phyloP scores from a whole-genome alignment of 2,329 filamentous ascomycete genomes.

The Scedosporium boydii region DNA sequence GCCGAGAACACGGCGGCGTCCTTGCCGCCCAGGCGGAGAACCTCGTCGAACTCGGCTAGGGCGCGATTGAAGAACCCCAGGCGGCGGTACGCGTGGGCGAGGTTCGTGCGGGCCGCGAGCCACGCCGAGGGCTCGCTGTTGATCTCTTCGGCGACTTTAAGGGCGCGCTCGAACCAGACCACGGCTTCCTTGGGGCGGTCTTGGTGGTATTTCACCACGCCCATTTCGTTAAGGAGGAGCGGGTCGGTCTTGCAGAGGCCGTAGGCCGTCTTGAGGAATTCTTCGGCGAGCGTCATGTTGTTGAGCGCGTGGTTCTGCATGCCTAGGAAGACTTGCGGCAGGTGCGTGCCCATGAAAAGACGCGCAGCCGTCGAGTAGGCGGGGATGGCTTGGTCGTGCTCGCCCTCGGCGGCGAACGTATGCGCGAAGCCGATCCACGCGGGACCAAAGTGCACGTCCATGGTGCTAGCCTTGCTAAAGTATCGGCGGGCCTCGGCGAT shows the following conservation, averaged over 20 bases:
- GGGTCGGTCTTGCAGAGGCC: conserved; percentile 76
- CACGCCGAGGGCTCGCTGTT: conserved; percentile 75
- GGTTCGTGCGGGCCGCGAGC: conserved; percentile 76
- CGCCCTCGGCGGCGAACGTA: conserved; percentile 93
- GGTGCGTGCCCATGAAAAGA: conserved; percentile 91
- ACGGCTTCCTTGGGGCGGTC: conserved; percentile 67
- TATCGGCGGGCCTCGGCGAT: conserved; percentile 90
- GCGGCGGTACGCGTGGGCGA: conserved; percentile 79
- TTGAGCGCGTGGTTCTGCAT: conserved; percentile 98
- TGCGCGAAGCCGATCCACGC: conserved; percentile 99
- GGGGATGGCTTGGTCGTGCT: conserved; percentile 96
- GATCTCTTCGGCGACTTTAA: conserved; percentile 70
- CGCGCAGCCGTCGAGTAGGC: conserved; percentile 93
- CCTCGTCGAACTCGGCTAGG: conserved; percentile 75
- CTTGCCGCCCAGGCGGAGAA: conserved; percentile 72
- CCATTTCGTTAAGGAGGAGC: conserved; percentile 87
- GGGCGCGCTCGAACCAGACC: conserved; percentile 66
- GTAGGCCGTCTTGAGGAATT: conserved; percentile 88
- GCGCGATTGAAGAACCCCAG: conserved; percentile 60
- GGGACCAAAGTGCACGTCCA: conserved; percentile 94
- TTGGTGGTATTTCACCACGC: conserved; percentile 92
- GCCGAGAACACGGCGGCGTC: conserved; percentile 70
- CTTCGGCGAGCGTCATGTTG: conserved; percentile 86
- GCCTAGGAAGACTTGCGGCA: conserved; percentile 89
- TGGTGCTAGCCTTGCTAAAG: conserved; percentile 94